Evolutionary conservation across 495 filamentous ascomycete genomes (phyloP).

Genomic region (Penicillium fimorum): DNA sequence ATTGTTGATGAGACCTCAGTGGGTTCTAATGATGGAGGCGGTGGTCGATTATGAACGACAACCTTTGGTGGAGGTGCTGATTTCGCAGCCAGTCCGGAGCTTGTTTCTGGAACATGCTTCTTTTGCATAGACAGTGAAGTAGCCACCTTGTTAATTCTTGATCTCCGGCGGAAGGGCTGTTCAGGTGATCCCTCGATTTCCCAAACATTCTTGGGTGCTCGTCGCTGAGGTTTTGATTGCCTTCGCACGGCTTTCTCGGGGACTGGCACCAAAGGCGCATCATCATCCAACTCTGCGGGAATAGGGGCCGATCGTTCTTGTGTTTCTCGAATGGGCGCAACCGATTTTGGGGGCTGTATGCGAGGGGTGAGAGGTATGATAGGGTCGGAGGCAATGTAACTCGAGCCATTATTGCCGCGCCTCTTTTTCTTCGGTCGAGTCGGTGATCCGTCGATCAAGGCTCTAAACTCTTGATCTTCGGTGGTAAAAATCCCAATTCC

Average conservation of each 20-base stretch:
- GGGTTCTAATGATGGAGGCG: constrained; percentile 17
- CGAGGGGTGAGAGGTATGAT: constrained; percentile 35
- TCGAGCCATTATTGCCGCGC: constrained; percentile 37
- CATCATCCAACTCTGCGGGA: constrained; percentile 14
- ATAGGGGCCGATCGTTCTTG: constrained; percentile 9
- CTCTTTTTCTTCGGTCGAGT: constrained; percentile 40
- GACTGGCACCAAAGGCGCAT: constrained; percentile 11
- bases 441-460: constrained; percentile 37
- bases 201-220: constrained; percentile 34
- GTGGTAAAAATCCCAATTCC: constrained; percentile 43
- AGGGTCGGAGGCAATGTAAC: constrained; percentile 34
- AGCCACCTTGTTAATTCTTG: constrained; percentile 17
- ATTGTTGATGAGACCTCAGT: constrained; percentile 13
- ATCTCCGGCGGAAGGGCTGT: constrained; percentile 26
- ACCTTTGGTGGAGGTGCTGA: constrained; percentile 10
- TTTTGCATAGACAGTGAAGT: constrained; percentile 14
- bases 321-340: constrained; percentile 8
- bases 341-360: constrained; percentile 19
- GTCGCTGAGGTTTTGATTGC: constrained; percentile 27
- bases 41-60: constrained; percentile 11
- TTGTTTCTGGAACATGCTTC: constrained; percentile 10
- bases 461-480: constrained; percentile 45
- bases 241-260: constrained; percentile 16
- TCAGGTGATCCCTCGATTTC: constrained; percentile 40
- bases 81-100: constrained; percentile 7